Base-by-base conservation (phyloP, 192 early-diverging fungal genomes). In the Podila horticola region DNA sequence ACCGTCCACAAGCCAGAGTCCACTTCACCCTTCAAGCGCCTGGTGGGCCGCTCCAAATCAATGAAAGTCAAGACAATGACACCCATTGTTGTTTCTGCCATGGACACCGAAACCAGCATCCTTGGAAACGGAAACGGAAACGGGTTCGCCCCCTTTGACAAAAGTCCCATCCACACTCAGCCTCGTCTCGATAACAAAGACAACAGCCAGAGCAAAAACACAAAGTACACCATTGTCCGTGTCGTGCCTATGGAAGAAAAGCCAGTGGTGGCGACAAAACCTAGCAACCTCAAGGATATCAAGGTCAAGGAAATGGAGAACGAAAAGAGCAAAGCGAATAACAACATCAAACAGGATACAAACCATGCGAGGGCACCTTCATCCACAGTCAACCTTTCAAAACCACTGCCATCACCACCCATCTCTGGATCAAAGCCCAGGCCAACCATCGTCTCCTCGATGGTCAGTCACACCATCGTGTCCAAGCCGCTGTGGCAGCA, bases 21-120 rank as follows among this genome's bases (percentile, higher is more conserved):
- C 6, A 64, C 33, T 10, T 49, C 70, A 6, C 76, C 76, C n/a
- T 73, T 81, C 38, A 59, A 58, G 55, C 77, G 70, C 57, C 67
- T 81, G 11, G 71, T 81, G 9, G 71, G 63, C 38, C 70, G 77
- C 9, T 81, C 77, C 34, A 81, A 81, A 62, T 81, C 77, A 8
- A 64, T 79, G 64, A 79, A 59, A 30, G 64, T 72, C 26, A 81
- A 81, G 26, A 69, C 64, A 5, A 34, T 51, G 4, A 61, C 24
- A 4, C 62, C 71, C 20, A 52, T 69, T 30, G 33, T 60, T 41
- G n/a, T 51, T 29, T 57, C 52, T 28, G 6, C 33, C 15, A 28
- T 31, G 33, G 62, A 60, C 52, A 65, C 41, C 26, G 71, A 72
- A 17, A 41, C 63, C 55, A 17, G 55, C 52, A 2, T 26, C 22